Percentiles rank a stretch among this genome's conserved stretches.
Evolutionary conservation across 169 alveolate genomes (phyloP).

Genomic region (Plasmodium gonderi): DNA sequence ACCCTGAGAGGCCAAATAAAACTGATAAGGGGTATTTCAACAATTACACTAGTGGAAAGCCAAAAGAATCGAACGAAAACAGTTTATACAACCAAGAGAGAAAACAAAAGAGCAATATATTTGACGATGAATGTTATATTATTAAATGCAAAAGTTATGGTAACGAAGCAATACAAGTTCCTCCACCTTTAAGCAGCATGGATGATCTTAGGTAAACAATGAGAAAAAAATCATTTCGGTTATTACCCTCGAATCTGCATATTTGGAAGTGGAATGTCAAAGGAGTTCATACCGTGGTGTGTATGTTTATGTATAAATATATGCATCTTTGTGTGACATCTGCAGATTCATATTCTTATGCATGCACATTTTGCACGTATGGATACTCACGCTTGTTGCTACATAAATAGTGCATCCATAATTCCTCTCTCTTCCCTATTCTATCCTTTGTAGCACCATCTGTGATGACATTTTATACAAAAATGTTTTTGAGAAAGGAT

Average conservation of each 20-base stretch:
- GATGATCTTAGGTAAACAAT: constrained; percentile 12
- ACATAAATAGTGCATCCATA: not conserved
- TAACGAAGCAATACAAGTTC: constrained; percentile 18
- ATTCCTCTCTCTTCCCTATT: not conserved
- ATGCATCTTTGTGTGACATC: not conserved
- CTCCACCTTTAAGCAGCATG: constrained; percentile 7
- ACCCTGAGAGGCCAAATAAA: not conserved
- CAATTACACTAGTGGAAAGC: not conserved
- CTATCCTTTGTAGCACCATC: not conserved
- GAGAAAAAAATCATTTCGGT: too few relatives aligned
- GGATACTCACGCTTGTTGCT: too few relatives aligned
- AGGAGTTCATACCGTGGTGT: too few relatives aligned
- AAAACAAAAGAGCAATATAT: constrained; percentile 32
- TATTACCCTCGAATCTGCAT: too few relatives aligned
- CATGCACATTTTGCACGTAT: too few relatives aligned
- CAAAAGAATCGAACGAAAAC: not conserved
- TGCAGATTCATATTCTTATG: not conserved
- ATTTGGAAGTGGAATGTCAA: too few relatives aligned
- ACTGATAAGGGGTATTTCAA: not conserved
- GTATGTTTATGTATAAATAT: not conserved
- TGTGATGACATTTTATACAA: constrained; percentile 42
- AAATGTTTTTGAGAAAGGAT: constrained; percentile 84
- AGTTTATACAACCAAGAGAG: not conserved
- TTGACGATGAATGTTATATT: constrained; percentile 38
- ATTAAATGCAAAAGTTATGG: constrained; percentile 27